Evolutionary conservation across 2,329 filamentous ascomycete genomes (phyloP).

Genomic region (Geosmithia flava): DNA sequence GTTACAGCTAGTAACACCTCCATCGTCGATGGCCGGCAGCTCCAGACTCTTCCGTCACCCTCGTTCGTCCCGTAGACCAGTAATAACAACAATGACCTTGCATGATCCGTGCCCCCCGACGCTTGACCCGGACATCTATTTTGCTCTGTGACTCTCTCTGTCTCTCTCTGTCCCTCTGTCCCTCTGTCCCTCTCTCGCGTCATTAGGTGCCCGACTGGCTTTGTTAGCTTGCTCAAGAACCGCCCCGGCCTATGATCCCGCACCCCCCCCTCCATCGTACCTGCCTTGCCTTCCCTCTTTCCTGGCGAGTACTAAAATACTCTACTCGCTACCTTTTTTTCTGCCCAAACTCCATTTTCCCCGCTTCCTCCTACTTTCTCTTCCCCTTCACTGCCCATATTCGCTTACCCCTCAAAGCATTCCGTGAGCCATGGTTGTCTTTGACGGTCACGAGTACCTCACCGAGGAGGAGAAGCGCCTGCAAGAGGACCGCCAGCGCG

Average conservation of each 20-base stretch:
- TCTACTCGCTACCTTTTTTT: not conserved
- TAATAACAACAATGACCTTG: not conserved
- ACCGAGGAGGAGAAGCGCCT: slow-evolving; percentile 85
- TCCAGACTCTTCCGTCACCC: not conserved
- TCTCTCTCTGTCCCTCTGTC: not conserved
- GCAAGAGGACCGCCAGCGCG: slow-evolving; percentile 69
- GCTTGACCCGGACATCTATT: not conserved
- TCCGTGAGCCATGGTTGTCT: slow-evolving; percentile 65
- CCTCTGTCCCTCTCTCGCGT: not conserved
- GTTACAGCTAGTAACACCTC: not conserved
- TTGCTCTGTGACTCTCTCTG: not conserved
- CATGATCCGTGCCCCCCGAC: too few relatives aligned
- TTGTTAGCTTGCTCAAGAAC: not conserved
- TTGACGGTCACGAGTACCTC: slow-evolving; percentile 77
- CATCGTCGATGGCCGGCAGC: slow-evolving; percentile 3
- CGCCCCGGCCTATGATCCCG: not conserved
- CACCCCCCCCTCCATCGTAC: not conserved
- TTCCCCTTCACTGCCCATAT: not conserved
- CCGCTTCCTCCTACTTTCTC: not conserved
- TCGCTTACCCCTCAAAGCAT: not conserved
- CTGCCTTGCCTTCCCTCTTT: not conserved
- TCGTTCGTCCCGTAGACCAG: not conserved
- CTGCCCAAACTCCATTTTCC: not conserved
- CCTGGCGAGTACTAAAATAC: not conserved
- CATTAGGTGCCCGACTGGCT: not conserved